Conservation (phyloP, 164 flowering plant species). For the Liriodendron chinense region DNA sequence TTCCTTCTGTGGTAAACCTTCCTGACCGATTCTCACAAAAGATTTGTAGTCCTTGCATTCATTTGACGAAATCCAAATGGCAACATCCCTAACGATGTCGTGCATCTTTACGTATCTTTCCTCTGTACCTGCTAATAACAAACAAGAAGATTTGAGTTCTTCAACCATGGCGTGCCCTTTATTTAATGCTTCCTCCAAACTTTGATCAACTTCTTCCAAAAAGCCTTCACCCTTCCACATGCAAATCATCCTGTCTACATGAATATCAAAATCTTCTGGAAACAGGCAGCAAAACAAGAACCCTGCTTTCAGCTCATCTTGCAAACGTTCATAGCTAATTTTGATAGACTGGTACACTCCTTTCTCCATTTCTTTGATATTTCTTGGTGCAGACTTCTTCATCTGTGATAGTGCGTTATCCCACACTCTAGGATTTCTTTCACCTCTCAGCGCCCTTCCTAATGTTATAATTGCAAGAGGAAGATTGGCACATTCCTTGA, state of each 20-base stretch:
- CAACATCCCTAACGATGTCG: too few relatives aligned
- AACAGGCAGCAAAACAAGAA: constrained; percentile 10
- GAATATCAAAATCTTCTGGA: constrained; percentile 11
- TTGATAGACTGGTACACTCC: neutral
- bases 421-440: neutral
- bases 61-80: too few relatives aligned
- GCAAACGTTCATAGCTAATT: constrained; percentile 7
- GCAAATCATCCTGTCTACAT: constrained; percentile 7
- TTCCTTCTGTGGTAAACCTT: too few relatives aligned
- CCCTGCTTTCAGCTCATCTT: neutral
- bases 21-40: too few relatives aligned
- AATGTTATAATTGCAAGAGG: constrained; percentile 13
- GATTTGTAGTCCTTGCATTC: too few relatives aligned
- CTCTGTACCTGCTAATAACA: neutral
- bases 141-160: constrained; percentile 12
- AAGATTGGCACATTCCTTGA: constrained; percentile 8
- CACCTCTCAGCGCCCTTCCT: constrained; percentile 7
- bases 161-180: constrained; percentile 24
- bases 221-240: constrained; percentile 24
- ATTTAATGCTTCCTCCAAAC: constrained; percentile 11
- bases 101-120: too few relatives aligned
- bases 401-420: constrained; percentile 8
- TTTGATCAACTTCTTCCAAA: constrained; percentile 10
- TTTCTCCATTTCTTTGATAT: constrained; percentile 1
- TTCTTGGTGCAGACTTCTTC: neutral